Evolutionary conservation across 2,329 filamentous ascomycete genomes (phyloP).

Genomic region (Rhynchosporium agropyri): DNA sequence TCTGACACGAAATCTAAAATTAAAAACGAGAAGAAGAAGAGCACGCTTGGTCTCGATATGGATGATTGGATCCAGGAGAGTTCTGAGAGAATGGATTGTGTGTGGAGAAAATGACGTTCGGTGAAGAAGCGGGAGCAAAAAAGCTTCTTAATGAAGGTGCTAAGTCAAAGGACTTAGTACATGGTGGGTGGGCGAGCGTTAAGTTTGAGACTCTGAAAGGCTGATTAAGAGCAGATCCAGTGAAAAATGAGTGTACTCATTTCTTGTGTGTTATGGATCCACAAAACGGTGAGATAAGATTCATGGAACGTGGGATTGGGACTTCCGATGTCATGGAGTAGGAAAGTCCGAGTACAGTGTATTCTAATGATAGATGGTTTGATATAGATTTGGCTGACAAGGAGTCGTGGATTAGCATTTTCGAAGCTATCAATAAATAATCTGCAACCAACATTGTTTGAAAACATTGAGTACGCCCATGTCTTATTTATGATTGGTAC

Average conservation of each 20-base stretch:
- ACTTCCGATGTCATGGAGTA: background rate
- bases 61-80: slow-evolving; percentile 42
- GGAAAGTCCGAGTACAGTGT: background rate
- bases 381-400: too few species aligned
- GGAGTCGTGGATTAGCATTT: too few species aligned
- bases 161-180: slow-evolving; percentile 19
- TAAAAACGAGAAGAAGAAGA: slow-evolving; percentile 8
- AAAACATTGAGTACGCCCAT: too few species aligned
- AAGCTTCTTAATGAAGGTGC: slow-evolving; percentile 15
- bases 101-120: slow-evolving; percentile 46
- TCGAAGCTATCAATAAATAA: too few species aligned
- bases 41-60: slow-evolving; percentile 26
- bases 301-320: slow-evolving; percentile 41
- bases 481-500: too few species aligned
- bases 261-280: slow-evolving; percentile 62
- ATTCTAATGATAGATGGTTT: too few species aligned
- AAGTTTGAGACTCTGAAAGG: slow-evolving; percentile 44
- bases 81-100: slow-evolving; percentile 42
- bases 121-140: slow-evolving; percentile 33
- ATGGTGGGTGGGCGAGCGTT: slow-evolving; percentile 34
- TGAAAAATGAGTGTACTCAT: slow-evolving; percentile 60
- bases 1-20: slow-evolving; percentile 11
- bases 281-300: slow-evolving; percentile 49
- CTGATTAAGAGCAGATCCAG: slow-evolving; percentile 56
- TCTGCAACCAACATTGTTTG: too few species aligned